Percentiles rank a stretch among this genome's conserved stretches.
Evolutionary conservation across 2,329 filamentous ascomycete species (phyloP).

Genomic region (Talaromyces sp.): DNA sequence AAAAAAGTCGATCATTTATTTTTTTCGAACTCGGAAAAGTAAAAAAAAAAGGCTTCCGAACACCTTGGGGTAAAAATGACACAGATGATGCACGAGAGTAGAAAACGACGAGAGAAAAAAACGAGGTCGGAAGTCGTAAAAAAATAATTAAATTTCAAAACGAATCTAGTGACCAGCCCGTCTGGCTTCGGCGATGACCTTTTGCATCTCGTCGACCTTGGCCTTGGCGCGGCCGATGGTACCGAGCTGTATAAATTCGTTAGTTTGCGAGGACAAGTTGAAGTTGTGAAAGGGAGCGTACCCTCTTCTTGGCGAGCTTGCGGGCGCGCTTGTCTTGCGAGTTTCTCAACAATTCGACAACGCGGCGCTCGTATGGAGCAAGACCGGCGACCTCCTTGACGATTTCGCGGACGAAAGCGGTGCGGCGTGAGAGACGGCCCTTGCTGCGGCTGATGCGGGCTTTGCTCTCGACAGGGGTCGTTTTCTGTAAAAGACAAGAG

Average conservation of each 20-base stretch:
- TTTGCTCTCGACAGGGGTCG: constrained; percentile 71
- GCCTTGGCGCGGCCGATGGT: constrained; percentile 98
- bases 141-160: constrained; percentile 1
- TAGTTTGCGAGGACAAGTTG: not conserved
- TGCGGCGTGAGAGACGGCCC: constrained; percentile 95
- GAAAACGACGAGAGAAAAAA: not conserved
- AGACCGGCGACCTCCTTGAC: constrained; percentile 97
- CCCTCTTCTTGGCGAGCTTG: constrained; percentile 99
- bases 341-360: constrained; percentile 99
- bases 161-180: constrained; percentile 63
- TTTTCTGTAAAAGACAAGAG: constrained; percentile 59
- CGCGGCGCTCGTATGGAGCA: constrained; percentile 94
- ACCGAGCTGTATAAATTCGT: constrained; percentile 63
- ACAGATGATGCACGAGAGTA: not conserved
- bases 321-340: constrained; percentile 98
- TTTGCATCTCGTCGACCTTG: constrained; percentile 99
- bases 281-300: constrained; percentile 46
- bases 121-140: not conserved
- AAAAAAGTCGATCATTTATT: not conserved
- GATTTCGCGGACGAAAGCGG: constrained; percentile 92
- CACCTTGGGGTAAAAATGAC: not conserved
- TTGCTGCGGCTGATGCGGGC: constrained; percentile 79
- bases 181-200: constrained; percentile 95
- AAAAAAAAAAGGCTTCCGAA: not conserved
- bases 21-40: not conserved